These are phyloP conservation scores for Leucoagaricus sp. DNA, from an alignment of 1,284 basidiomycete species.

Conservation along the genomic window DNA sequence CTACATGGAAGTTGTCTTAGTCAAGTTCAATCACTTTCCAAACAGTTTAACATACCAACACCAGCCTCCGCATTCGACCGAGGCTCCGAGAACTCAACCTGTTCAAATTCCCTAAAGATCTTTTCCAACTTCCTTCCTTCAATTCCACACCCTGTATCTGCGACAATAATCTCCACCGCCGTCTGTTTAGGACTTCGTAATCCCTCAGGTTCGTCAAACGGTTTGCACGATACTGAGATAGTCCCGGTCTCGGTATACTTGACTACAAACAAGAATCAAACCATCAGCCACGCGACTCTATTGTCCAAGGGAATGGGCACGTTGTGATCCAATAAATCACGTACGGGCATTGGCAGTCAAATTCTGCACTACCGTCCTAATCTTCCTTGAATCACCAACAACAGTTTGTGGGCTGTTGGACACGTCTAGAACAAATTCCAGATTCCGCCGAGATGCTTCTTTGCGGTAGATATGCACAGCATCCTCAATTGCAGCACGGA, in stretches of 20 bases:
- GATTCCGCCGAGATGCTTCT: constrained; percentile 70
- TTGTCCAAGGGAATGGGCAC: not conserved
- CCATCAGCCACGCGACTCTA: constrained; percentile 5
- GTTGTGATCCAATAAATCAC: constrained; percentile 23
- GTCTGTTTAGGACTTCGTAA: constrained; percentile 47
- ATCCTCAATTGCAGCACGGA: constrained; percentile 68
- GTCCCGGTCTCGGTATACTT: constrained; percentile 74
- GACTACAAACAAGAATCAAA: constrained; percentile 46
- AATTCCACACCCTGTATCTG: constrained; percentile 82
- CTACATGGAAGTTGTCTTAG: constrained; percentile 30
- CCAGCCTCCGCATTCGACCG: constrained; percentile 41
- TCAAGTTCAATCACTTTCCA: not conserved
- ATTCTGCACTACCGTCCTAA: constrained; percentile 82
- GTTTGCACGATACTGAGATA: constrained; percentile 66
- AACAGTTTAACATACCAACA: constrained; percentile 44
- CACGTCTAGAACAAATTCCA: constrained; percentile 66
- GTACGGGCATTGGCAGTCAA: constrained; percentile 79
- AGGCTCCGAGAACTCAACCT: constrained; percentile 64
- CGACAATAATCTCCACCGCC: constrained; percentile 74
- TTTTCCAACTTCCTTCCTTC: constrained; percentile 71
- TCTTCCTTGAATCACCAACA: constrained; percentile 74
- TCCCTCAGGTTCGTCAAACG: constrained; percentile 54
- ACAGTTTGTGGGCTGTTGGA: constrained; percentile 58
- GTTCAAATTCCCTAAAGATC: constrained; percentile 88
- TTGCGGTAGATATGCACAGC: constrained; percentile 65